Base-by-base conservation (phyloP, 805 yeast species). In the Myxozyma mucilagina region DNA sequence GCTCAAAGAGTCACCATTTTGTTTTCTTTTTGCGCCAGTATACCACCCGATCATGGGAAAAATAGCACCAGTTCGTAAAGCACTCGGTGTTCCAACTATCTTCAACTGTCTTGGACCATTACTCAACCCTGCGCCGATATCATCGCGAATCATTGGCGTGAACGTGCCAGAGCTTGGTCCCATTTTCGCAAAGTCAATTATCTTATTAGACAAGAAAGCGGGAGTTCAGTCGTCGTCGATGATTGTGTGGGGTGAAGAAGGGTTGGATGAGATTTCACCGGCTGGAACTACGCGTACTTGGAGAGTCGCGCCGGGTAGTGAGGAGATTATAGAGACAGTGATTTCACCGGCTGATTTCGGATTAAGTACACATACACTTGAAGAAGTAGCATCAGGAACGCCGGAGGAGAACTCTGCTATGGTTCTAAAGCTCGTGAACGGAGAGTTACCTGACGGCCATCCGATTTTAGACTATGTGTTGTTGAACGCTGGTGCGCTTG, bases 31-130 rank as follows among this genome's bases (percentile, higher is more conserved):
- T 71, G 99, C 99, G 0, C 98, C 98, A 4, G 86, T 90, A 48
- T 94, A 92, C 79, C 98, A 94, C 73, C 87, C 88, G 11, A 96
- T 93, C 4, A 89, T 94, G 96, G 89, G 84, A 45, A 79, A 80
- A 56, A 94, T 93, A 8, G 96, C 92, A 1, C 78, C 81, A 18
- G 75, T 94, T n/a, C 80, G 99, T 69, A 81, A 87, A 47, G 78
- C 83, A 32, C 74, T 94, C 60, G 97, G 97, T 0, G 82, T 93
- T 10, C 98, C 98, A 1, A 87, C 98, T 1, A 89, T 94, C 29
- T 94, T 94, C 81, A 94, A 94, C 74, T 86, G 94, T 11, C 76
- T 94, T 61, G 99, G 99, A 0, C 99, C 99, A 0, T 76, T 94
- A 62, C 78, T 94, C 65, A 96, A 94, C 77, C 99, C 99, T 2